phyloP scores from a whole-genome alignment of 192 early-diverging fungal species.

The Backusella australiensis region DNA sequence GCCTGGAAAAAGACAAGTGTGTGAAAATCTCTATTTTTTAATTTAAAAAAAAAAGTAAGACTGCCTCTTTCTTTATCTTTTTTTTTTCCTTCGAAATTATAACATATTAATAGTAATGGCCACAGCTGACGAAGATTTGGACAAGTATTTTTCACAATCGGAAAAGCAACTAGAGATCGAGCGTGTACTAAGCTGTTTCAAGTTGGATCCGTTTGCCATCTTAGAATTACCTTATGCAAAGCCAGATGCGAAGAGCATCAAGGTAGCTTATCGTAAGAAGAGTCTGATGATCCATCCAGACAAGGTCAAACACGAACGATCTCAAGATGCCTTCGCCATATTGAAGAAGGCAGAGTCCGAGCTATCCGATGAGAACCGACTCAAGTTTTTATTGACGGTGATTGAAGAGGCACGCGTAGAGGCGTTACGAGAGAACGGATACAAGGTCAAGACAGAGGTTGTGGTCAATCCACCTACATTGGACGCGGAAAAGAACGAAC shows the following conservation, averaged over 20 bases:
- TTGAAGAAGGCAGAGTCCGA: conserved; percentile 61
- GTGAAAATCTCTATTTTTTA: background rate
- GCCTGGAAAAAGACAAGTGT: background rate
- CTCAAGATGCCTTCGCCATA: conserved; percentile 53
- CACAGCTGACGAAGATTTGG: conserved; percentile 35
- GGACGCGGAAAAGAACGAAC: conserved; percentile 30
- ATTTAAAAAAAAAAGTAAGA: background rate
- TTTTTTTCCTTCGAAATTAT: background rate
- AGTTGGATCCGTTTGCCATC: conserved; percentile 56
- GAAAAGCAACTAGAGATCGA: conserved; percentile 61
- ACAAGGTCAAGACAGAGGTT: conserved; percentile 27
- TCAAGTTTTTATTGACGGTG: conserved; percentile 45
- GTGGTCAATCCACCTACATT: conserved; percentile 6
- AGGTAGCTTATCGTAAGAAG: conserved; percentile 57
- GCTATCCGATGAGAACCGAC: conserved; percentile 44
- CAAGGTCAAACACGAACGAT: conserved; percentile 52
- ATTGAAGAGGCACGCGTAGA: conserved; percentile 56
- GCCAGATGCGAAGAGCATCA: conserved; percentile 48
- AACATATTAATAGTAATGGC: background rate
- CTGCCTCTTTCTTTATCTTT: background rate
- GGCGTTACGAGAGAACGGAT: conserved; percentile 26
- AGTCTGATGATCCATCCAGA: conserved; percentile 64
- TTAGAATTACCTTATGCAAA: conserved; percentile 44
- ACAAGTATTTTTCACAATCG: conserved; percentile 45
- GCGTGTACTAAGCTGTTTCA: conserved; percentile 51